Base-by-base conservation (phyloP, 805 yeast species). In the Komagataella phaffii region DNA sequence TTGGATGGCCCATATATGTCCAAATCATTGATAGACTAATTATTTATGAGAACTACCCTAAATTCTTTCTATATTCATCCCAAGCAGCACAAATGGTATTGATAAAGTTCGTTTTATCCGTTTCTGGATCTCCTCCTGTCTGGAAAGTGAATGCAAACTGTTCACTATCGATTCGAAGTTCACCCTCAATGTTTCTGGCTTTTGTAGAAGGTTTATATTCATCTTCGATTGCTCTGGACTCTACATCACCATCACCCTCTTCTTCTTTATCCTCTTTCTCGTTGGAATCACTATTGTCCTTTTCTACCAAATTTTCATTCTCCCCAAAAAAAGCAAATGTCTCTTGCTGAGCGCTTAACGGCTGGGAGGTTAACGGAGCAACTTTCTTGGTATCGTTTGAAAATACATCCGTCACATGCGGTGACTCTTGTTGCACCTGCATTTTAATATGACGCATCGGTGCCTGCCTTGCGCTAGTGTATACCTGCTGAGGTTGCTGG, bases 1-100 rank as follows among this genome's bases (percentile, higher is more conserved):
- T 72, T 93, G 55, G 99, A 93, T 61, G 99, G 99, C 2, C 98
- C 98, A 14, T 93, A 76, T 68, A 93, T 93, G 99, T 90, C 98
- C n/a, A 93, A 85, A 58, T 52, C 53, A 63, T 54, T 67, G 51
- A 60, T 30, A 24, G 50, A 40, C 6, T 23, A 30, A 30, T 30
- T 30, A 12, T 14, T 30, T 30, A 30, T 30, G 40, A 30, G 40
- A 30, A 30, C 14, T 10, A 8, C 14, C 14, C 40, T 4, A 30
- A 30, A 12, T 49, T 19, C 19, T 46, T 47, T n/a, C 46, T 10
- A 17, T 36, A 50, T 19, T 50, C 52, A 17, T 50, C 49, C 49
- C 49, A 50, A 14, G 52, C 52, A 23, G 49, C 23, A 12, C 36
- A 43, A 36, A 49, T 46, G 12, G 47, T 19, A 12, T 23, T 40